Evolutionary conservation across 2,329 filamentous ascomycete species (phyloP).

Genomic region (Clarireedia paspali): DNA sequence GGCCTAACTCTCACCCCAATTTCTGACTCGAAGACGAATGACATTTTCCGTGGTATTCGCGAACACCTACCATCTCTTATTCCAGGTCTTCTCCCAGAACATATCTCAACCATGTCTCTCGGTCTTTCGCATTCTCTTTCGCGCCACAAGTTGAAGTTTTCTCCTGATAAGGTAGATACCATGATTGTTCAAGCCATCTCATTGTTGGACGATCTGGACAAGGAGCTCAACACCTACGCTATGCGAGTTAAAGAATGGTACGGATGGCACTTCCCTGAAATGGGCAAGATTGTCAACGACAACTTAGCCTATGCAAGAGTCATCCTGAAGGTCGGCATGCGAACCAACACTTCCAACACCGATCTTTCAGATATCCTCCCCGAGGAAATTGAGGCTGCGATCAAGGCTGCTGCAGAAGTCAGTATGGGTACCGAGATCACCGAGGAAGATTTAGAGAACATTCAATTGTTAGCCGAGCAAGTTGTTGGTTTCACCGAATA

Average conservation of each 20-base stretch:
- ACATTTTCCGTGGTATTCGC: slow-evolving; percentile 91
- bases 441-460: slow-evolving; percentile 86
- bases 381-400: slow-evolving; percentile 84
- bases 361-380: slow-evolving; percentile 88
- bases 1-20: slow-evolving; percentile 78
- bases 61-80: slow-evolving; percentile 86
- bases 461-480: slow-evolving; percentile 83
- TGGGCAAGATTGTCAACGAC: slow-evolving; percentile 95
- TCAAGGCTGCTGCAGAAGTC: slow-evolving; percentile 92
- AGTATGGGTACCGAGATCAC: slow-evolving; percentile 99
- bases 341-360: slow-evolving; percentile 65
- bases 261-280: slow-evolving; percentile 98
- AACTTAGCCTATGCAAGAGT: slow-evolving; percentile 90
- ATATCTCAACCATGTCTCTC: slow-evolving; percentile 88
- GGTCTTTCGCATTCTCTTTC: slow-evolving; percentile 96
- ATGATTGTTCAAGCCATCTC: slow-evolving; percentile 99
- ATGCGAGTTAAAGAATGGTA: slow-evolving; percentile 99
- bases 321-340: slow-evolving; percentile 82
- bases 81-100: slow-evolving; percentile 75
- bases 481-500: slow-evolving; percentile 90
- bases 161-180: slow-evolving; percentile 94
- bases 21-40: slow-evolving; percentile 72
- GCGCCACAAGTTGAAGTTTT: slow-evolving; percentile 97
- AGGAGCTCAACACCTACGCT: slow-evolving; percentile 96
- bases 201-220: slow-evolving; percentile 91